Conservation (phyloP, 1,139 yeast genomes). For the Magnusiomyces magnusii region DNA sequence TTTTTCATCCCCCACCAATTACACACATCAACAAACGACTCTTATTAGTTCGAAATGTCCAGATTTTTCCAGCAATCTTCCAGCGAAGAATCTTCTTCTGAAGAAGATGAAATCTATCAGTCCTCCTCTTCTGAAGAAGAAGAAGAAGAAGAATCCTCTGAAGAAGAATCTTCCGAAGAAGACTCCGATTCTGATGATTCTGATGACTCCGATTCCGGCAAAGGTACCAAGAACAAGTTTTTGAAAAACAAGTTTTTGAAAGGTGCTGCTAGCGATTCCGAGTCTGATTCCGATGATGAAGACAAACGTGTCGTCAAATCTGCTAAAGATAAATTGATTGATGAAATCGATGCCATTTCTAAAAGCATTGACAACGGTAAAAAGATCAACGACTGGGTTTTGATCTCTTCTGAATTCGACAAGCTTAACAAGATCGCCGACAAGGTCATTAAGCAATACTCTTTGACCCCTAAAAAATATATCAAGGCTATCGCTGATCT, state of each 20-base stretch:
- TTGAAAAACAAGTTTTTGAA: constrained; percentile 45
- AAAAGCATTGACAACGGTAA: constrained; percentile 64
- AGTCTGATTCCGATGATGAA: constrained; percentile 47
- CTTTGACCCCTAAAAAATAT: constrained; percentile 60
- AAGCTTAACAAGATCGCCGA: constrained; percentile 58
- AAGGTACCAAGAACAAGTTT: constrained; percentile 41
- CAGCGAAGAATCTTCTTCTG: constrained; percentile 48
- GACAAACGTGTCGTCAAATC: constrained; percentile 77
- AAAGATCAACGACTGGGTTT: constrained; percentile 73
- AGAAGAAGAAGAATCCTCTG: constrained; percentile 22
- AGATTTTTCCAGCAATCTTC: constrained; percentile 66
- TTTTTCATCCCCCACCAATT: not conserved
- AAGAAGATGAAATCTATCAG: constrained; percentile 68
- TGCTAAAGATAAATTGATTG: constrained; percentile 86
- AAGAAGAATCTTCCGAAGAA: constrained; percentile 29
- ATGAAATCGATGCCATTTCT: constrained; percentile 67
- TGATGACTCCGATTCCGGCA: constrained; percentile 41
- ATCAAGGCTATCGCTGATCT: constrained; percentile 62
- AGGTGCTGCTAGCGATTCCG: constrained; percentile 40
- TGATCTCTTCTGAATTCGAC: constrained; percentile 68
- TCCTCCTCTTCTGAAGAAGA: constrained; percentile 42
- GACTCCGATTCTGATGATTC: constrained; percentile 33
- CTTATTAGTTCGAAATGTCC: constrained; percentile 43
- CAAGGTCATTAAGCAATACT: constrained; percentile 67
- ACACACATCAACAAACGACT: not conserved